phyloP scores from a whole-genome alignment of 2,329 filamentous ascomycete genomes.

The Neoarthrinium moseri region DNA sequence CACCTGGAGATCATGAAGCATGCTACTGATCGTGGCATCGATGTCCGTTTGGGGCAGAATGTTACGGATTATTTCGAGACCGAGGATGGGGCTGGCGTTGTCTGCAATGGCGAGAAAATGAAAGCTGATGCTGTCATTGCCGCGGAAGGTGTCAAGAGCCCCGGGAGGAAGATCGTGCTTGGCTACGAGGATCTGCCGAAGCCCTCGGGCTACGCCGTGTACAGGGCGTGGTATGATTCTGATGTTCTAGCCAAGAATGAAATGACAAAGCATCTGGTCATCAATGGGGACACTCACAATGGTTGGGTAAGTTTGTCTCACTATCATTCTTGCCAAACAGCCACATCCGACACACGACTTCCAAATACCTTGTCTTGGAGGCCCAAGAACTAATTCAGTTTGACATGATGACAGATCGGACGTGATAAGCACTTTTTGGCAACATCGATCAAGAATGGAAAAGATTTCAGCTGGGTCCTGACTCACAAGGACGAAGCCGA shows the following conservation, averaged over 20 bases:
- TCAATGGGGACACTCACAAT: no score
- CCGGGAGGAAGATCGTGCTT: slow-evolving; percentile 28
- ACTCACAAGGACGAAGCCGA: slow-evolving; percentile 36
- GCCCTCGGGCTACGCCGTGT: slow-evolving; percentile 21
- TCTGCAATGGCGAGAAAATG: slow-evolving; percentile 12
- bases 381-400: not conserved
- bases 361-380: not conserved
- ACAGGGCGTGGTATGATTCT: slow-evolving; percentile 25
- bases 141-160: slow-evolving; percentile 33
- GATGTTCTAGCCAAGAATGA: slow-evolving; percentile 21
- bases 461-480: slow-evolving; percentile 10
- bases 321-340: no score
- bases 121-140: slow-evolving; percentile 31
- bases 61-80: slow-evolving; percentile 49
- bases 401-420: not conserved
- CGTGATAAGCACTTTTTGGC: slow-evolving; percentile 2
- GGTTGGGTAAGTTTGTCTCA: no score
- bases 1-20: slow-evolving; percentile 49
- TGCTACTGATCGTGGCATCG: slow-evolving; percentile 46
- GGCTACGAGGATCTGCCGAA: slow-evolving; percentile 18
- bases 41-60: slow-evolving; percentile 43
- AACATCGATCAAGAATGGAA: slow-evolving; percentile 3
- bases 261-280: slow-evolving; percentile 21
- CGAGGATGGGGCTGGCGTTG: slow-evolving; percentile 19
- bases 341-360: no score